Evolutionary conservation across 164 flowering plant species (phyloP), one percentile per base, ranked within the genome.

Genomic region (Annona cherimola): DNA sequence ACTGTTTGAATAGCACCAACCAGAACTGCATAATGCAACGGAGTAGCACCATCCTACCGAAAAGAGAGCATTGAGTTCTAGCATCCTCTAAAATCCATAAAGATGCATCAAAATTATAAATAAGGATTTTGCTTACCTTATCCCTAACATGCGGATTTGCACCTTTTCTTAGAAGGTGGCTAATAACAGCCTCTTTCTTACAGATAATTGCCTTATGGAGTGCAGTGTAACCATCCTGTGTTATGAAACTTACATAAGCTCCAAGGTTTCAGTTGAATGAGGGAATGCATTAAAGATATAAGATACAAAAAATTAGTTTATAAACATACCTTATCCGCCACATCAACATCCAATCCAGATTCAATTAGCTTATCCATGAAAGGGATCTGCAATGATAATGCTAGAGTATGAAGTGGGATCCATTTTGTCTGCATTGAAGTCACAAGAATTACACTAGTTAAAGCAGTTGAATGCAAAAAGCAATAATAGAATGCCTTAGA

Each of bases 21-120:
- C 86, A 93, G 97, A 82, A 87, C 96, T 70, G 99, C 99, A 83
- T 91, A 91, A 85, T 95, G 99, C 77, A 93, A 91, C 20, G 94
- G 87, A 42, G 92, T 88, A 69, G 89, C 94, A 77, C 99, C 98
- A 85, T 90, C 85, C 99, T 95, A 73, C 69, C 40, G 67, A 14
- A 43, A 70, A 44, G 55, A 4, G 41, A 5, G 14, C 2, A 14
- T 16, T 20, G 19, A 45, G 42, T 55, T 67, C 61, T 59, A 57
- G 57, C 16, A 35, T 66, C 42, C 20, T n/a, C 18, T 5, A 67
- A 69, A 55, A 50, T 42, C 6, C 54, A 45, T 11, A 19, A 72
- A 50, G 11, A 14, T 20, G 41, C 26, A 5, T 44, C 2, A n/a
- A 12, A 12, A 54, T 71, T 43, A 42, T 12, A 19, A 73, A 65